These are phyloP conservation scores for Hyphodiscus hymeniophilus DNA, from an alignment of 495 filamentous ascomycete genomes.

Conservation along the genomic window DNA sequence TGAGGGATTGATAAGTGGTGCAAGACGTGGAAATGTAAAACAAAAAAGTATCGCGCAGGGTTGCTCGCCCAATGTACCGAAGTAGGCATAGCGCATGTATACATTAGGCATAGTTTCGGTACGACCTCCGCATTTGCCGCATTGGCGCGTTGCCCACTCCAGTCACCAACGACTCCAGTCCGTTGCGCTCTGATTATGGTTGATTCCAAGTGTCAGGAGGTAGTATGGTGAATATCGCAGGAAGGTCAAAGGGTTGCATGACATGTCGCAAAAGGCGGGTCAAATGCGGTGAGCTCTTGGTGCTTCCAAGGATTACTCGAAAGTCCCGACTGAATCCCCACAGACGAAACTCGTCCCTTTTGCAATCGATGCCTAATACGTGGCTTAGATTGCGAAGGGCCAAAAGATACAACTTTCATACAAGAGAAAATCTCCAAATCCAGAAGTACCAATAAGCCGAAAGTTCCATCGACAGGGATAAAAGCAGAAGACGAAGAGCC, in stretches of 20 bases:
- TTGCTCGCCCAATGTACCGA: constrained; percentile 4
- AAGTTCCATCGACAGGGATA: not conserved
- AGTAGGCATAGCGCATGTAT: not conserved
- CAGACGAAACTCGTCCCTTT: constrained; percentile 4
- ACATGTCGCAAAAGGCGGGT: constrained; percentile 4
- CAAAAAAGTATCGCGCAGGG: too few relatives aligned
- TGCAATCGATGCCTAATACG: constrained; percentile 2
- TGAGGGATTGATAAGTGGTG: too few relatives aligned
- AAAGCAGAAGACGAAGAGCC: not conserved
- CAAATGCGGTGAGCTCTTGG: constrained; percentile 4
- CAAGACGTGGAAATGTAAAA: too few relatives aligned
- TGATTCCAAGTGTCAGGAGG: not conserved
- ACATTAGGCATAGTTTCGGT: too few relatives aligned
- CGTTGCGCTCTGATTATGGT: not conserved
- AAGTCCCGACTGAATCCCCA: not conserved
- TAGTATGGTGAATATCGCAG: constrained; percentile 7
- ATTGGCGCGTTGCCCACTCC: not conserved
- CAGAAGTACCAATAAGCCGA: not conserved
- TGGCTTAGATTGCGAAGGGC: constrained; percentile 3
- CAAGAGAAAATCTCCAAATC: not conserved
- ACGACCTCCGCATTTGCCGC: too few relatives aligned
- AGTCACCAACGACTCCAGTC: not conserved
- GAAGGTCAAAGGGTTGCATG: constrained; percentile 4
- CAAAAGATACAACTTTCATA: constrained; percentile 4
- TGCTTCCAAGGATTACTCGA: not conserved